Percentiles rank a stretch among this genome's conserved stretches.
Evolutionary conservation across 345 rosid genomes (phyloP).

Genomic region (Citrus medica): DNA sequence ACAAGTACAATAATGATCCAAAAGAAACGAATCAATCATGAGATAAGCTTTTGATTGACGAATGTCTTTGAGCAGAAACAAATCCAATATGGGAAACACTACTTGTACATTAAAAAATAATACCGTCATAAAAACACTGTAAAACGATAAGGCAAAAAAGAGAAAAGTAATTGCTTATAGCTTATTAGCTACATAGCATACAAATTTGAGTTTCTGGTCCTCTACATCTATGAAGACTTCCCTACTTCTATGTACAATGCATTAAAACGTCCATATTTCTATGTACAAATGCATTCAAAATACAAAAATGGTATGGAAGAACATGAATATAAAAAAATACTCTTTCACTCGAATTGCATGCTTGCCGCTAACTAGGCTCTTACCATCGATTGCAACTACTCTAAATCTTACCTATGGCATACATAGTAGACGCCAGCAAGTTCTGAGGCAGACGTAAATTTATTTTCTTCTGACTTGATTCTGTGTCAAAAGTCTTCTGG

Average conservation of each 20-base stretch:
- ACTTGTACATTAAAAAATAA: too few species aligned
- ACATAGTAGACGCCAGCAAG: neutral
- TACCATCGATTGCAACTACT: neutral
- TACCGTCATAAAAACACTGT: neutral
- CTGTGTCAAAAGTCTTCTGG: neutral
- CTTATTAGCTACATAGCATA: neutral
- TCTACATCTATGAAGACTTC: neutral
- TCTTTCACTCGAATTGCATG: neutral
- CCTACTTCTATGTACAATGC: neutral
- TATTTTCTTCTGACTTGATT: neutral
- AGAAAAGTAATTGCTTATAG: neutral
- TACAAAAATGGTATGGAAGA: neutral
- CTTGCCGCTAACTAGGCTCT: neutral
- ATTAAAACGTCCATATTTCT: neutral
- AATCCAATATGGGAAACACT: neutral
- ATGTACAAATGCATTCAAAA: slow-evolving; percentile 2
- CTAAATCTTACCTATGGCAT: neutral
- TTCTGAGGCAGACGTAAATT: neutral
- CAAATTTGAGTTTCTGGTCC: neutral
- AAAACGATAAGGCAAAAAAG: neutral
- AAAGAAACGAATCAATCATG: neutral
- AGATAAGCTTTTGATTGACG: neutral
- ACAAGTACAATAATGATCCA: neutral
- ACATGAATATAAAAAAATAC: neutral
- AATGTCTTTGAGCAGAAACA: neutral